Evolutionary conservation across 2,329 filamentous ascomycete species (phyloP), one percentile per base, ranked within the genome.

Genomic region (Verticillium alfalfae): DNA sequence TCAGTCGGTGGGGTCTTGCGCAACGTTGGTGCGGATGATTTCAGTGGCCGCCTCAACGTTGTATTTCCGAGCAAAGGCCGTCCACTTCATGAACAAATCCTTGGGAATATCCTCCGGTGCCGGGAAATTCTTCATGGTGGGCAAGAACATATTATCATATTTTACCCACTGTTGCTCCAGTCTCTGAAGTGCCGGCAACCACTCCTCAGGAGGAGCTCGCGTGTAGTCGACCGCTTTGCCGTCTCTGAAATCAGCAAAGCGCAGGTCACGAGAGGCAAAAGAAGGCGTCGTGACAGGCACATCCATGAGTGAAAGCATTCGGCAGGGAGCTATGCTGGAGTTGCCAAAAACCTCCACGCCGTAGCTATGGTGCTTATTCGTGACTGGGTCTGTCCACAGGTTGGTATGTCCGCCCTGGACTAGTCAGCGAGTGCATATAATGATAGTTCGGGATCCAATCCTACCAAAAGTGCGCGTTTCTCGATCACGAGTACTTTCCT

Each of bases 51-150:
- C 76, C 26, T 73, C 66, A 5, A 84, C 67, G n/a, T 71, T 67
- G 67, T 83, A 76, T 66, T 83, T 82, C 36, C 70, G 66, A 12
- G 79, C 70, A 60, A 82, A 83, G 4, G 80, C 72, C 22, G 77
- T 74, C 61, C 79, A 83, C 3, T 79, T 73, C 2, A 81, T 67
- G 26, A 79, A 67, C 1, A 84, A 69, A 12, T 70, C 68, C 38
- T 66, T 60, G 16, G 68, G 68, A 34, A 70, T 68, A 31, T 68
- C 61, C 3, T 64, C 59, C 0, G 79, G 76, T 0, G 81, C 70
- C 22, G 79, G 76, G 62, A 79, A 81, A 63, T 76, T 66, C 36
- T 37, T 37, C 13, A 67, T 65, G 72, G 64, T 73, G 0, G 74
- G 74, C 8, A 73, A 61, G 41, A 73, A 57, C 41, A 72, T 68